These are phyloP conservation scores for Rauvolfia tetraphylla DNA, from an alignment of 257 asterid species.

Conservation along the genomic window DNA sequence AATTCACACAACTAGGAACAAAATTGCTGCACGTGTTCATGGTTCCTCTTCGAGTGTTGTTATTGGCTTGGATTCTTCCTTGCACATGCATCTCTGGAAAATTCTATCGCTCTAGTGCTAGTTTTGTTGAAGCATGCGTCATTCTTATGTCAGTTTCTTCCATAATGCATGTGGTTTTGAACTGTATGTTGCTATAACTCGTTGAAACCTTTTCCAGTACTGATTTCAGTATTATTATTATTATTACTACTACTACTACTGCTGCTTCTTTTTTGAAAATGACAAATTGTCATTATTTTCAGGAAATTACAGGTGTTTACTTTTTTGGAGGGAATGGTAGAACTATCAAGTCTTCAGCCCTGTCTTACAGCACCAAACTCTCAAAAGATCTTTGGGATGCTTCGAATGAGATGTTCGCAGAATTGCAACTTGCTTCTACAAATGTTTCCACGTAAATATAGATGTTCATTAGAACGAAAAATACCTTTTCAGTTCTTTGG, in stretches of 20 bases:
- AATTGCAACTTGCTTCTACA: conserved; percentile 34
- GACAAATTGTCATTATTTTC: conserved; percentile 11
- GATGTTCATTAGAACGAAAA: neutral
- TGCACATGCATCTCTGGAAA: neutral
- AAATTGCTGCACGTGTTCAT: neutral
- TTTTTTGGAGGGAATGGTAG: conserved; percentile 76
- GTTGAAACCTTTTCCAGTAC: neutral
- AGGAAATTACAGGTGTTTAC: conserved; percentile 83
- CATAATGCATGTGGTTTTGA: neutral
- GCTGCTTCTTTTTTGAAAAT: neutral
- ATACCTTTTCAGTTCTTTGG: neutral
- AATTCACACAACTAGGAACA: neutral
- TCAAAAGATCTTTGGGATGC: conserved; percentile 69
- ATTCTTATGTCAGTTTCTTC: neutral
- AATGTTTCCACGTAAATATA: neutral
- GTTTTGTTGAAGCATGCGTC: neutral
- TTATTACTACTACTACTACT: neutral
- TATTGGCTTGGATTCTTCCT: neutral
- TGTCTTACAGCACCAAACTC: conserved; percentile 54
- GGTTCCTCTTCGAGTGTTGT: neutral
- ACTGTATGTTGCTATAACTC: neutral
- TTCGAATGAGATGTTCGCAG: conserved; percentile 52
- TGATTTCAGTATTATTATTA: no score
- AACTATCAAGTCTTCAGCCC: conserved; percentile 51
- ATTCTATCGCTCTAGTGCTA: neutral